Evolutionary conservation across 2,329 filamentous ascomycete species (phyloP).

Genomic region (Aureobasidium pullulans): DNA sequence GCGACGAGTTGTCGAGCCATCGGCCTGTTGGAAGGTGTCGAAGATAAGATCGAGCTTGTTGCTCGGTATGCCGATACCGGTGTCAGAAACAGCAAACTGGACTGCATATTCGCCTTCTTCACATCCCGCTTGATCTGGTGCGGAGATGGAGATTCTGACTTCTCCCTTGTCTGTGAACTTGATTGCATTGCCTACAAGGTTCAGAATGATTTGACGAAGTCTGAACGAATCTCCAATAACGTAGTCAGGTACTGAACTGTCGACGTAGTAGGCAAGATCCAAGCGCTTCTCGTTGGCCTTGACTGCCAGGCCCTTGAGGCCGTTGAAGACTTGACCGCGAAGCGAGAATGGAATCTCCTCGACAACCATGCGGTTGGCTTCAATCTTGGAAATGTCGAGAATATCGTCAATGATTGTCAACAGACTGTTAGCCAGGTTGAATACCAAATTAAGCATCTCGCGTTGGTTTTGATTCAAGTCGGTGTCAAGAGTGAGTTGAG

Average conservation of each 20-base stretch:
- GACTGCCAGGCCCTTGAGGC: slow-evolving; percentile 90
- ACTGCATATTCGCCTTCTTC: slow-evolving; percentile 76
- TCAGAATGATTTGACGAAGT: slow-evolving; percentile 90
- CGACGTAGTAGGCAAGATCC: slow-evolving; percentile 87
- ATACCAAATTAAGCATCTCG: slow-evolving; percentile 98
- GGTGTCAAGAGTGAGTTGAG: slow-evolving; percentile 88
- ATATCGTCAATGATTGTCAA: slow-evolving; percentile 90
- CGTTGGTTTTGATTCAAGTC: slow-evolving; percentile 88
- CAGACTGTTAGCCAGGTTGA: slow-evolving; percentile 91
- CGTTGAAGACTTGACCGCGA: slow-evolving; percentile 92
- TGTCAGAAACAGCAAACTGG: slow-evolving; percentile 92
- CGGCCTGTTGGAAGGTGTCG: slow-evolving; percentile 97
- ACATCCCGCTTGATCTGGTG: slow-evolving; percentile 58
- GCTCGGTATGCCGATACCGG: slow-evolving; percentile 89
- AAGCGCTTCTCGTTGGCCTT: slow-evolving; percentile 95
- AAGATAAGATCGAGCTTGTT: slow-evolving; percentile 97
- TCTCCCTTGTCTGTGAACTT: slow-evolving; percentile 98
- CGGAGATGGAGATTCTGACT: slow-evolving; percentile 85
- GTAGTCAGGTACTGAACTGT: slow-evolving; percentile 87
- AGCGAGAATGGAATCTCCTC: slow-evolving; percentile 96
- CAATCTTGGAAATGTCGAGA: slow-evolving; percentile 66
- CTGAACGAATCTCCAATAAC: slow-evolving; percentile 96
- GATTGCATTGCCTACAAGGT: slow-evolving; percentile 95
- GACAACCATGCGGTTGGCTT: slow-evolving; percentile 96
- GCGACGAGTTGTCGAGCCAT: slow-evolving; percentile 90